These are phyloP conservation scores for Cryptosporidium parvum DNA, from an alignment of 169 alveolate species.

Conservation along the genomic window DNA sequence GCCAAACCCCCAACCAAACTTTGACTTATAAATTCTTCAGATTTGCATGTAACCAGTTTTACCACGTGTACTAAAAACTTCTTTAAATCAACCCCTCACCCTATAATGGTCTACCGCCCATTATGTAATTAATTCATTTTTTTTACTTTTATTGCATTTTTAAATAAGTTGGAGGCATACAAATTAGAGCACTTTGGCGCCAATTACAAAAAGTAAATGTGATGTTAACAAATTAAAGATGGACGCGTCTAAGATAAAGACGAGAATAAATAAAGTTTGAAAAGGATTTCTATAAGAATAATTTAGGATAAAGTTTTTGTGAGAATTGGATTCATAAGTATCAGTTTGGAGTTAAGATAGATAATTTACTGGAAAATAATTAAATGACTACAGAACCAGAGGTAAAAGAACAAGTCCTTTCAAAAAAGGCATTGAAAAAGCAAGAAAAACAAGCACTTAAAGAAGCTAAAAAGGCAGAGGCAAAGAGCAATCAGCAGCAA, in stretches of 20 bases:
- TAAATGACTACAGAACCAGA: neutral
- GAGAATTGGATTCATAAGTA: neutral
- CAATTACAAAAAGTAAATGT: neutral
- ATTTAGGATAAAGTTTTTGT: neutral
- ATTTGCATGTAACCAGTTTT: neutral
- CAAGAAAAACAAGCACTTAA: conserved; percentile 40
- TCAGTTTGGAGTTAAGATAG: neutral
- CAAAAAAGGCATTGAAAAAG: conserved; percentile 57
- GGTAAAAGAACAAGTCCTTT: conserved; percentile 18
- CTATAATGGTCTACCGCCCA: neutral
- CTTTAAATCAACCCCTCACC: neutral
- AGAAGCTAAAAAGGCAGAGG: conserved; percentile 62
- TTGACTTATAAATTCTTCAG: neutral
- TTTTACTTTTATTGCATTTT: neutral
- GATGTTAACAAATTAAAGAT: neutral
- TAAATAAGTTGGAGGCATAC: neutral
- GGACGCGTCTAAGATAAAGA: neutral
- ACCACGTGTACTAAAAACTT: neutral
- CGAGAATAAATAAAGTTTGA: neutral
- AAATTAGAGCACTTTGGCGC: neutral
- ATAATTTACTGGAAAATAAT: neutral
- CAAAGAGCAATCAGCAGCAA: conserved; percentile 5
- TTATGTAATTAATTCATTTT: neutral
- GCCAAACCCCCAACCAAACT: neutral
- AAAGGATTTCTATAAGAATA: neutral